Percentiles rank a stretch among this genome's conserved stretches.
These are phyloP conservation scores for Penicillium brasilianum DNA, from an alignment of 2,329 filamentous ascomycete genomes.

Conservation along the genomic window DNA sequence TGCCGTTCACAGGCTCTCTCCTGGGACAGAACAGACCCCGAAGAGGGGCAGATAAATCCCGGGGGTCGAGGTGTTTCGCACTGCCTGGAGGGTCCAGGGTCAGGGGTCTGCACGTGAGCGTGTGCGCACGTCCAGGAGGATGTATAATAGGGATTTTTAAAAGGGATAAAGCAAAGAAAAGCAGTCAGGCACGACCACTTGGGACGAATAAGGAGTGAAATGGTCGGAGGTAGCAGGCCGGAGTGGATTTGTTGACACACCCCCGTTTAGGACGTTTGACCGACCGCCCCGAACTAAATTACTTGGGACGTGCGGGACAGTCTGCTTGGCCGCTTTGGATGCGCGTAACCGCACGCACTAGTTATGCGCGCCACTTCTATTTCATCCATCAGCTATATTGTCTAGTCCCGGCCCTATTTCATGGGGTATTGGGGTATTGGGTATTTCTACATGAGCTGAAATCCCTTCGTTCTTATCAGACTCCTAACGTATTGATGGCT, in stretches of 20 bases:
- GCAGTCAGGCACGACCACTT: not conserved
- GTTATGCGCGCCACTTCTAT: slow-evolving; percentile 3
- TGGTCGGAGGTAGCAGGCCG: slow-evolving; percentile 18
- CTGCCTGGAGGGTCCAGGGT: slow-evolving; percentile 20
- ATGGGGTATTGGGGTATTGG: no score
- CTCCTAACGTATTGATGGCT: not conserved
- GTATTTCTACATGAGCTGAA: not conserved
- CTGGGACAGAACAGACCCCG: slow-evolving; percentile 29
- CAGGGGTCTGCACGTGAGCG: slow-evolving; percentile 27
- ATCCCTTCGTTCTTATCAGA: not conserved
- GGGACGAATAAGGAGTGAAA: slow-evolving; percentile 4
- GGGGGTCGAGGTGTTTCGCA: slow-evolving; percentile 20
- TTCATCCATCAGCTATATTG: not conserved
- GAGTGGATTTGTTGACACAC: slow-evolving; percentile 32
- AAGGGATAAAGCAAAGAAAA: not conserved
- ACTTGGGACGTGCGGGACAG: slow-evolving; percentile 7
- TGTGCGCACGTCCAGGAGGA: slow-evolving; percentile 9
- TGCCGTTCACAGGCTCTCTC: slow-evolving; percentile 28
- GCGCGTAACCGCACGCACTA: slow-evolving; percentile 2
- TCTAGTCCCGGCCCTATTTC: not conserved
- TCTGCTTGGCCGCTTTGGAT: no score
- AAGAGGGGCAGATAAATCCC: slow-evolving; percentile 31
- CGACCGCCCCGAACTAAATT: slow-evolving; percentile 29
- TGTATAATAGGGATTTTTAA: not conserved
- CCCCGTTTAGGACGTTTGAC: slow-evolving; percentile 30